Evolutionary conservation across 2,329 filamentous ascomycete species (phyloP).

Genomic region (Aspergillus calidoustus): DNA sequence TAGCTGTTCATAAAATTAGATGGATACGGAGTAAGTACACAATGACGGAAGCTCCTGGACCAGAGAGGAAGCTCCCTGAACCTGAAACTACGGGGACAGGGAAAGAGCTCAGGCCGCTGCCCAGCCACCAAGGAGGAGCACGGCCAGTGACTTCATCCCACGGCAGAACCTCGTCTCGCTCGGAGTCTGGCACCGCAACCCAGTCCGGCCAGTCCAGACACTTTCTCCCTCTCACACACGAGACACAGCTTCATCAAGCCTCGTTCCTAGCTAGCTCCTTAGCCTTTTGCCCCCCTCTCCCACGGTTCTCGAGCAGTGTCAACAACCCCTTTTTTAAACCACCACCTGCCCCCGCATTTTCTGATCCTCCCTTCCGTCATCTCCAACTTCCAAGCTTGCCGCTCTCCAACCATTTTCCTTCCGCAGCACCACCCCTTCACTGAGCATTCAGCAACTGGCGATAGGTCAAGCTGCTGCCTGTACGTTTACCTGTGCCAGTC

Average conservation of each 20-base stretch:
- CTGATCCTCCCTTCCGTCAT: slow-evolving; percentile 1
- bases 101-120: slow-evolving; percentile 1
- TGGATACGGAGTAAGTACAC: background rate
- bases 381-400: background rate
- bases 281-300: slow-evolving; percentile 8
- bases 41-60: background rate
- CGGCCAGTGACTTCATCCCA: slow-evolving; percentile 20
- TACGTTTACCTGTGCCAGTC: background rate
- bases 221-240: slow-evolving; percentile 4
- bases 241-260: slow-evolving; percentile 15
- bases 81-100: background rate
- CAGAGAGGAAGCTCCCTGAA: background rate
- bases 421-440: background rate
- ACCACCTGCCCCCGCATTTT: slow-evolving; percentile 9
- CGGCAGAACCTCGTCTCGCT: background rate
- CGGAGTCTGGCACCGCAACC: slow-evolving; percentile 9
- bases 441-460: background rate
- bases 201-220: background rate
- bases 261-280: slow-evolving; percentile 16
- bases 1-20: background rate
- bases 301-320: background rate
- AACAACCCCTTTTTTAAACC: slow-evolving; percentile 8
- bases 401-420: background rate
- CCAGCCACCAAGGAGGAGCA: slow-evolving; percentile 2
- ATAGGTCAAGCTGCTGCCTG: slow-evolving; percentile 2